Conservation (phyloP, 2,329 filamentous ascomycete genomes). For the Aotearoamyces nothofagi region DNA sequence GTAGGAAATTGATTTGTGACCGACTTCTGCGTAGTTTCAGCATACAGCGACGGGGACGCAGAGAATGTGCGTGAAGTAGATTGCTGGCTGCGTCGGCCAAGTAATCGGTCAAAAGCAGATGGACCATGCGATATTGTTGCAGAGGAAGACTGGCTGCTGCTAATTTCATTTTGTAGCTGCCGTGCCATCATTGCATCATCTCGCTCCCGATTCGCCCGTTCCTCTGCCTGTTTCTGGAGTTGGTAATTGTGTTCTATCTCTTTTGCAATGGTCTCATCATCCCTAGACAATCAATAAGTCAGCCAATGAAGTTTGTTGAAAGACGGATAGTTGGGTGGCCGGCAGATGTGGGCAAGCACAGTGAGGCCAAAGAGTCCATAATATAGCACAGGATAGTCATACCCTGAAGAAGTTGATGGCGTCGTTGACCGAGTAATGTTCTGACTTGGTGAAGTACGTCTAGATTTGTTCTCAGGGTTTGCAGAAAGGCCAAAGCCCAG, state of each 20-base stretch:
- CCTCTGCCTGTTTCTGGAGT: conserved; percentile 21
- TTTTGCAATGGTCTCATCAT: conserved; percentile 11
- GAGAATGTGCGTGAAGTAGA: too few species aligned
- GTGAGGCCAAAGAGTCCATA: conserved; percentile 12
- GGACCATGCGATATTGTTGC: too few species aligned
- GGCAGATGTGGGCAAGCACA: conserved; percentile 9
- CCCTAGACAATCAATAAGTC: conserved; percentile 7
- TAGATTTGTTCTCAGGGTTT: conserved; percentile 14
- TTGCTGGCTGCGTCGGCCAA: too few species aligned
- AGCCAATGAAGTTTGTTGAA: background rate
- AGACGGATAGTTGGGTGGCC: background rate
- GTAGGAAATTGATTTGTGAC: too few species aligned
- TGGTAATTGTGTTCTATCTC: conserved; percentile 4
- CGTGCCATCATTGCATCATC: conserved; percentile 20
- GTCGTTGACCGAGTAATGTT: conserved; percentile 10
- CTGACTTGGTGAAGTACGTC: conserved; percentile 16
- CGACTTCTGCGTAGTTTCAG: too few species aligned
- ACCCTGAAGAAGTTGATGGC: conserved; percentile 14
- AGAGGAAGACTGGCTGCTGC: conserved; percentile 3
- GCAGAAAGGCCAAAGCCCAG: conserved; percentile 9
- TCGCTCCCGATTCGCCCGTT: conserved; percentile 21
- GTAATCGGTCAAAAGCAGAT: conserved; percentile 15
- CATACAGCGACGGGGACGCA: too few species aligned
- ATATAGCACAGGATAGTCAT: conserved; percentile 11
- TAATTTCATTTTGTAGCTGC: conserved; percentile 10